A percentile compares a stretch with the other conserved stretches of the same genome.
Conservation (phyloP, 768 basidiomycete genomes). For the Cystobasidiopsis lactophilus region DNA sequence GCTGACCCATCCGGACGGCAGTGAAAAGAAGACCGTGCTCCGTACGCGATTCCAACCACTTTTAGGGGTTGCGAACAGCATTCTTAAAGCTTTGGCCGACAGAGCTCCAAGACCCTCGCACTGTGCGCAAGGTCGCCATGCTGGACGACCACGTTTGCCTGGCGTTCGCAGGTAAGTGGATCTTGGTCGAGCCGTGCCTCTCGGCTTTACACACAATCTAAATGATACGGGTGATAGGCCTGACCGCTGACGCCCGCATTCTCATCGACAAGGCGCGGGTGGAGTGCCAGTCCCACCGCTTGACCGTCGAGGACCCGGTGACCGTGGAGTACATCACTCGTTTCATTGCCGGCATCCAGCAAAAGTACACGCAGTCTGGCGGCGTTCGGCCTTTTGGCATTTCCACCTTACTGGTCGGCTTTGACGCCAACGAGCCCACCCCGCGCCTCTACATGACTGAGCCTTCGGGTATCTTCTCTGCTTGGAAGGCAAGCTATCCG, state of each 20-base stretch:
- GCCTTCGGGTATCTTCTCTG: conserved; percentile 90
- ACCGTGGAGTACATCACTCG: conserved; percentile 96
- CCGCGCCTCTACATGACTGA: conserved; percentile 92
- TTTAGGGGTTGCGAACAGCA: too few species aligned
- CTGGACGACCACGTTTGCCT: conserved; percentile 92
- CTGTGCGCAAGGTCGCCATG: conserved; percentile 94
- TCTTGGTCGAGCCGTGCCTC: background rate
- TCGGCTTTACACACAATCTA: background rate
- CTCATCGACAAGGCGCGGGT: conserved; percentile 93
- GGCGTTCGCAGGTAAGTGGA: conserved; percentile 79
- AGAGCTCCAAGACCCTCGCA: conserved; percentile 86
- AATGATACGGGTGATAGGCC: conserved; percentile 33
- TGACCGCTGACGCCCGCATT: conserved; percentile 92
- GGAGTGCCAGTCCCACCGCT: conserved; percentile 90
- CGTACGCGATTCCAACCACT: too few species aligned
- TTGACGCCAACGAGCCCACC: conserved; percentile 71
- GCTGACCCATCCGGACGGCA: too few species aligned
- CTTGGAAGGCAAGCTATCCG: conserved; percentile 61
- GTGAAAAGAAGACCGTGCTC: conserved; percentile 95
- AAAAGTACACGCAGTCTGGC: conserved; percentile 97
- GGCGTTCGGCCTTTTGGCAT: conserved; percentile 97
- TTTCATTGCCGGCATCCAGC: conserved; percentile 95
- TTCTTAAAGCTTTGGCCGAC: too few species aligned
- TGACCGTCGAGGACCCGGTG: conserved; percentile 95
- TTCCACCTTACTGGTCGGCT: conserved; percentile 86